Base-by-base conservation (phyloP, 257 asterid species). In the Solanum chilense region DNA sequence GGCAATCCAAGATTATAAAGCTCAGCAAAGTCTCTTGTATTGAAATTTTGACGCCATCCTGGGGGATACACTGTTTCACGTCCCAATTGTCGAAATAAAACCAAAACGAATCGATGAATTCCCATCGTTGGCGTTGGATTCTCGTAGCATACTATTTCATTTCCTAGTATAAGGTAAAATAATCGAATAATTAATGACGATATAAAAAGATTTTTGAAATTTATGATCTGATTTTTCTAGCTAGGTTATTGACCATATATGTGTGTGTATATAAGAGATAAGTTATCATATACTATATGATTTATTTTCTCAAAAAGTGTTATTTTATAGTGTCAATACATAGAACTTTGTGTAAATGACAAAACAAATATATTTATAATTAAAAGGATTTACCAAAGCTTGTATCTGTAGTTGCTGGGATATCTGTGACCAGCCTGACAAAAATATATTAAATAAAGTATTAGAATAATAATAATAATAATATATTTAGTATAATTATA, bases 331-430 rank as follows among this genome's bases (percentile, higher is more conserved):
- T 21, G 21, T 68, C 75, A 27, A 7, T 23, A 6, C 21, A 41
- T 41, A n/a, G 4, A 76, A 41, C 37, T 41, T 69, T 69, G 76
- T 69, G 49, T 5, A 74, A 39, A 37, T 74, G 52, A 73, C 27
- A 35, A 9, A 35, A 35, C 16, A 37, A 37, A 37, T 37, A 37
- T 37, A 37, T 37, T 37, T 6, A 37, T 37, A 6, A 37, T 37
- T 37, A 37, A 18, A 41, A 37, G 45, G 39, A 56, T 15, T 89
- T 77, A 95, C 98, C 98, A 78, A 95, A 95, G 56, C 83, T 87
- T 86, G 90, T 91, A 77, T 94, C 95, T 15, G 98, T 95, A 5
- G 98, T 93, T 64, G 91, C 98, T 25, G 98, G 98, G 88, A 95
- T 95, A 89, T 95, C 98, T 56, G 98, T 95, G 83, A 95, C 98